Base-by-base conservation (phyloP, 352 stramenopile species). In the Pythium biforme region DNA sequence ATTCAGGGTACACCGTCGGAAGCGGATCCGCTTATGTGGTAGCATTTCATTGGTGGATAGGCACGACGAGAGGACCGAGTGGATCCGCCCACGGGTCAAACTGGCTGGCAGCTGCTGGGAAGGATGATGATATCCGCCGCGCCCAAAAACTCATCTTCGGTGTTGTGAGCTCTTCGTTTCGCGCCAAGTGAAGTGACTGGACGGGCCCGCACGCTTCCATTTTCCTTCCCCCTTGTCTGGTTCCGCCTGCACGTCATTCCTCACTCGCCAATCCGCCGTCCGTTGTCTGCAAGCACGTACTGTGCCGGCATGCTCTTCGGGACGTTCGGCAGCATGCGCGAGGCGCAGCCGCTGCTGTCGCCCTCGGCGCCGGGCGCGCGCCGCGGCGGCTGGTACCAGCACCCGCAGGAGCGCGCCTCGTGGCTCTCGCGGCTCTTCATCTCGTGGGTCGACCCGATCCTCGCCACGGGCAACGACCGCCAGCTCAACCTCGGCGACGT, bases 401-500 rank as follows among this genome's bases (percentile, higher is more conserved):
- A 68, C 55, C 71, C 67, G 53, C 63, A 69, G 48, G 34, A 73
- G 12, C 63, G 52, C 27, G 71, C 71, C 12, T 75, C 68, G 33
- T 75, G 61, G 64, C 55, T 75, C 48, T 66, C 64, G 26, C 50
- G 55, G 40, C 39, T 79, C 34, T 74, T 79, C 40, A 64, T 78
- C 34, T 53, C 64, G 48, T 78, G 67, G 67, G 70, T 71, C 1
- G 34, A 63, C 33, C 70, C 70, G 12, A 46, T 77, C 8, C 60
- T 73, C 33, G 46, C 40, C 22, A 57, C 23, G n/a, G 66, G 69
- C 39, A 74, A 75, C 59, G 57, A 57, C 15, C 64, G 62, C n/a
- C 61, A 75, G 54, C 70, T 90, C 52, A 56, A 85, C 33, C 70
- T 85, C 34, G 55, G 58, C 22, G 85, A 94, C 41, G 72, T 88